These are phyloP conservation scores for Phytophthora colocasiae DNA, from an alignment of 352 stramenopile species.

Conservation along the genomic window DNA sequence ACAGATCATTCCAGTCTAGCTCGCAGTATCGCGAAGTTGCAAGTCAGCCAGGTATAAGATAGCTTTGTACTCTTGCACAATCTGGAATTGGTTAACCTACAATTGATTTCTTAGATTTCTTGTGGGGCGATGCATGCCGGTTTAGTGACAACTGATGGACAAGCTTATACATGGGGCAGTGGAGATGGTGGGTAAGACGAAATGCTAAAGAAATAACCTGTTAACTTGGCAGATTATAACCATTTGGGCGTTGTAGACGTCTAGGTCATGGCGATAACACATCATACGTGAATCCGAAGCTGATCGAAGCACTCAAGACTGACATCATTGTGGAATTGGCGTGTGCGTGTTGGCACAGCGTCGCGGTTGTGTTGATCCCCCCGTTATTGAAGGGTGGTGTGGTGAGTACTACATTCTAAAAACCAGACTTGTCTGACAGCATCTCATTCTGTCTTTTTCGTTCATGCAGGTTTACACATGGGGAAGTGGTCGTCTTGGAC, in stretches of 20 bases:
- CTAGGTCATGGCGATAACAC: slow-evolving; percentile 77
- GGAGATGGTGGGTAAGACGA: slow-evolving; percentile 83
- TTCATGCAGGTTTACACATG: slow-evolving; percentile 86
- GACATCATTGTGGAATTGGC: slow-evolving; percentile 85
- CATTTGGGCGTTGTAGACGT: slow-evolving; percentile 38
- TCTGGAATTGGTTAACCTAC: background rate
- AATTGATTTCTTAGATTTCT: slow-evolving; percentile 53
- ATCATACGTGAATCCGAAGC: slow-evolving; percentile 76
- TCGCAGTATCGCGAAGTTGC: slow-evolving; percentile 62
- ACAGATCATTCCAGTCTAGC: slow-evolving; percentile 64
- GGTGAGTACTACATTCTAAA: slow-evolving; percentile 33
- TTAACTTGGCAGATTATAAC: background rate
- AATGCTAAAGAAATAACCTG: background rate
- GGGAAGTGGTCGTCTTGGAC: slow-evolving; percentile 93
- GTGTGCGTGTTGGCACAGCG: slow-evolving; percentile 89
- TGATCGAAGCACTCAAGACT: slow-evolving; percentile 72
- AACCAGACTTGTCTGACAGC: too few relatives aligned
- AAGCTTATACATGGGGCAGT: slow-evolving; percentile 84
- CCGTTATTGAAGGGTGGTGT: slow-evolving; percentile 85
- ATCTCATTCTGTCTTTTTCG: background rate
- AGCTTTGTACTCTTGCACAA: too few relatives aligned
- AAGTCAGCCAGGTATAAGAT: slow-evolving; percentile 56
- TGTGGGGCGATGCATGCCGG: slow-evolving; percentile 82
- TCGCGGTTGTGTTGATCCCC: slow-evolving; percentile 89
- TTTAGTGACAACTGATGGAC: slow-evolving; percentile 74